phyloP scores from a whole-genome alignment of 495 filamentous ascomycete species.

The Friedmanniomyces simplex region DNA sequence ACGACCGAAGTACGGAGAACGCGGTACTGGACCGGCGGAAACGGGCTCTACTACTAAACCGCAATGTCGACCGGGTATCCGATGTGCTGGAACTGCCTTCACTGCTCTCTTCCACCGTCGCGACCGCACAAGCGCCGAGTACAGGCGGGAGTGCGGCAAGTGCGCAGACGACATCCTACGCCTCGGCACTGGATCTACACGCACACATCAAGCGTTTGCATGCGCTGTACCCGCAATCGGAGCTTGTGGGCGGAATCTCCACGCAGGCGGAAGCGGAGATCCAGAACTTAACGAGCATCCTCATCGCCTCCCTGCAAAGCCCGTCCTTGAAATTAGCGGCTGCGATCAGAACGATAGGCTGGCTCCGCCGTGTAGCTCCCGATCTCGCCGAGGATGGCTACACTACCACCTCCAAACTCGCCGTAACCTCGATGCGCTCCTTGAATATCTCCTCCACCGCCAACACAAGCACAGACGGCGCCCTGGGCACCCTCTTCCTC shows the following conservation, averaged over 20 bases:
- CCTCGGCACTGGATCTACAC: slow-evolving; percentile 81
- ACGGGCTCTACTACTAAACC: slow-evolving; percentile 71
- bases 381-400: slow-evolving; percentile 41
- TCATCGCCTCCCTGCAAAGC: slow-evolving; percentile 65
- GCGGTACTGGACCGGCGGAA: slow-evolving; percentile 63
- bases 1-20: slow-evolving; percentile 65
- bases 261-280: slow-evolving; percentile 77
- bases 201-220: slow-evolving; percentile 87
- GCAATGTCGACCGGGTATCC: slow-evolving; percentile 80
- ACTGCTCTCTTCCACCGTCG: slow-evolving; percentile 66
- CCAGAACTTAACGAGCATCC: slow-evolving; percentile 75
- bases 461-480: slow-evolving; percentile 37
- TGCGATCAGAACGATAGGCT: slow-evolving; percentile 84
- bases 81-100: slow-evolving; percentile 89
- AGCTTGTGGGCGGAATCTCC: slow-evolving; percentile 60
- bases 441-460: slow-evolving; percentile 4
- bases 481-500: slow-evolving; percentile 74
- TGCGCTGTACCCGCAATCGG: slow-evolving; percentile 68
- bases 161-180: slow-evolving; percentile 65
- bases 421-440: neutral
- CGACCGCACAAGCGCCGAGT: slow-evolving; percentile 33
- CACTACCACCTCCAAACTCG: neutral
- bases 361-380: slow-evolving; percentile 77
- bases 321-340: slow-evolving; percentile 80
- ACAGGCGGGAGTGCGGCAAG: slow-evolving; percentile 29